Percentiles rank a stretch among this genome's conserved stretches.
phyloP scores from a whole-genome alignment of 192 early-diverging fungal genomes.

The Podila epigama region DNA sequence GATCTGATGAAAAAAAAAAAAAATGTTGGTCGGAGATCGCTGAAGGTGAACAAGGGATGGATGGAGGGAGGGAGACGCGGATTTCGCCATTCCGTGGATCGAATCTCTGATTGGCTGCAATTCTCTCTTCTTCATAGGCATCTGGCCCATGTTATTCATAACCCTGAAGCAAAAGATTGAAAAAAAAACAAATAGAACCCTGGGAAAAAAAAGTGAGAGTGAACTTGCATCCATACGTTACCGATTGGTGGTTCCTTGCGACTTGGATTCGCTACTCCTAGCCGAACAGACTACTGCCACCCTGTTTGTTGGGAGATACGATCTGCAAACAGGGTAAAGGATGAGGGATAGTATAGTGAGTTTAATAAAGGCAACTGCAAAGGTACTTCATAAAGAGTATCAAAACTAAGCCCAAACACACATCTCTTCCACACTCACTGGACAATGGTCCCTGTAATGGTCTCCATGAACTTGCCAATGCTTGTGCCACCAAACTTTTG shows the following conservation, averaged over 20 bases:
- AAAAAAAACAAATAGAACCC: neutral
- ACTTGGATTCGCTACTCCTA: conserved; percentile 86
- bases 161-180: too few species aligned
- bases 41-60: neutral
- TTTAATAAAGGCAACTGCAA: neutral
- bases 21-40: conserved; percentile 5
- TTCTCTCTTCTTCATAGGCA: too few species aligned
- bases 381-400: conserved; percentile 7
- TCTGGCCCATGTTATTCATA: too few species aligned
- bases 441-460: conserved; percentile 78
- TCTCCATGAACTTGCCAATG: conserved; percentile 84
- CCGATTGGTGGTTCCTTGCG: conserved; percentile 90
- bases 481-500: conserved; percentile 98
- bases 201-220: conserved; percentile 36
- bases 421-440: too few species aligned
- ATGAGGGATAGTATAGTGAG: neutral
- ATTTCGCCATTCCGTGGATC: conserved; percentile 5
- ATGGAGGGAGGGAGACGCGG: neutral
- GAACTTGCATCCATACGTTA: too few species aligned
- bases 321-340: conserved; percentile 27
- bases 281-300: conserved; percentile 93
- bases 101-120: neutral
- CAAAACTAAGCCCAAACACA: too few species aligned
- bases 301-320: conserved; percentile 71
- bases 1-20: conserved; percentile 12